Evolutionary conservation across 345 rosid genomes (phyloP), one percentile per base, ranked within the genome.

Genomic region (Capsella bursapastoris): DNA sequence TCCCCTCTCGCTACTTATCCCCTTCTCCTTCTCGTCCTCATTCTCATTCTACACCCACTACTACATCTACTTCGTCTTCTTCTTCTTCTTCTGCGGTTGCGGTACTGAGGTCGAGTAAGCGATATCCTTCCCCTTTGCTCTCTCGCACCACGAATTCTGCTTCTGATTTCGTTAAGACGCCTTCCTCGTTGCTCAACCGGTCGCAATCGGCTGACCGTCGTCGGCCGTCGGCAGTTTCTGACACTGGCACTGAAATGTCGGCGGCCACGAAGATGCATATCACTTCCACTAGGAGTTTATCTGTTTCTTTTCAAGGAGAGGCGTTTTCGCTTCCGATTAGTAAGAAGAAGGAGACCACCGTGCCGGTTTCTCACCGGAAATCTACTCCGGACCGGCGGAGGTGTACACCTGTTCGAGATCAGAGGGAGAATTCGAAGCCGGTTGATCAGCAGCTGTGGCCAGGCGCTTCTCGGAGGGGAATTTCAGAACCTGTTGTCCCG

Each of bases 261-360:
- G 81, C 87, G 51, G 90, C 93, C 0, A 76, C 88, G 5, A 90
- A 82, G 85, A 85, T 91, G 93, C 76, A 88, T 71, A 84, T 94
- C 68, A 90, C 96, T 81, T 94, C 97, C 8, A 83, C 98, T 0
- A 75, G 98, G 76, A 94, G 96, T 62, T 83, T 94, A 70, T 86
- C 96, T 32, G 97, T 94, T 72, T 87, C 98, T 0, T 94, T 94
- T 64, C 98, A 91, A 84, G 98, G 98, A 0, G 92, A 88, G 75
- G 76, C 90, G 49, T 94, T 88, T 83, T 91, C 96, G 40, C 92
- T 94, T 56, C 97, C 96, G 70, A 83, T 90, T 75, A 87, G 96
- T 57, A 94, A 84, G 79, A 86, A 89, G 52, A 94, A 87, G 77
- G 85, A 89, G 27, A 65, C 84, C 60, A 38, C 85, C 5, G 67